A percentile compares a stretch with the other conserved stretches of the same genome.
phyloP scores from a whole-genome alignment of 768 basidiomycete genomes.

The Gyrodon lividus region DNA sequence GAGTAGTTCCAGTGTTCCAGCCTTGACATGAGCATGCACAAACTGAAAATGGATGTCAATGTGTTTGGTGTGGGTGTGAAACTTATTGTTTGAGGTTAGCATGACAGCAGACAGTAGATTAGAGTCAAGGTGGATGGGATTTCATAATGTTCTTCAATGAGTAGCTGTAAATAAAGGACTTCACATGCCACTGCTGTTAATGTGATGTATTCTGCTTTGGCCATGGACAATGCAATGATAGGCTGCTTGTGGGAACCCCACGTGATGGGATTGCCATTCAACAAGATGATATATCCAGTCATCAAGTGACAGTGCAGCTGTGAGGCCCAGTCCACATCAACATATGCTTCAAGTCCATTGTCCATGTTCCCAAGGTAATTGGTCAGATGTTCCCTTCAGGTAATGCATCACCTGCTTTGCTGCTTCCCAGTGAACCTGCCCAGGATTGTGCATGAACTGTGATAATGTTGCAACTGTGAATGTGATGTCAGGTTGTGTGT shows the following conservation, averaged over 20 bases:
- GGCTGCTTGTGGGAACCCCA: constrained; percentile 26
- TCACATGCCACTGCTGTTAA: neutral
- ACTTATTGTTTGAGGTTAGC: constrained; percentile 26
- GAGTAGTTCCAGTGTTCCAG: constrained; percentile 11
- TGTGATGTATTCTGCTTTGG: constrained; percentile 30
- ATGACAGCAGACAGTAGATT: constrained; percentile 24
- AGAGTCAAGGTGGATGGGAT: neutral
- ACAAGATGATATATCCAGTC: constrained; percentile 23
- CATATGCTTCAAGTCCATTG: constrained; percentile 10
- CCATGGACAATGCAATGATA: constrained; percentile 24
- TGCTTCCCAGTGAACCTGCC: neutral
- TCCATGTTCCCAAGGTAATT: too few relatives aligned
- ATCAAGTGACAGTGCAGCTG: constrained; percentile 23
- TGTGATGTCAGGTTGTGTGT: constrained; percentile 35
- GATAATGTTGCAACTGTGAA: constrained; percentile 22
- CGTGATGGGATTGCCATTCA: constrained; percentile 16
- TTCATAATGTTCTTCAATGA: neutral
- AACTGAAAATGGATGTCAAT: constrained; percentile 38
- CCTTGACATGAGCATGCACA: constrained; percentile 27
- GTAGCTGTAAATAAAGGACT: too few relatives aligned
- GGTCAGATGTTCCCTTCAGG: constrained; percentile 6
- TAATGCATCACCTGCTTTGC: constrained; percentile 11
- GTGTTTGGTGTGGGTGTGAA: constrained; percentile 37
- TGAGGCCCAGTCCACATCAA: constrained; percentile 29
- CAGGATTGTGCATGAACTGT: neutral